These are phyloP conservation scores for Arabidopsis lyrata DNA, from an alignment of 441 rosid genomes.

Conservation along the genomic window DNA sequence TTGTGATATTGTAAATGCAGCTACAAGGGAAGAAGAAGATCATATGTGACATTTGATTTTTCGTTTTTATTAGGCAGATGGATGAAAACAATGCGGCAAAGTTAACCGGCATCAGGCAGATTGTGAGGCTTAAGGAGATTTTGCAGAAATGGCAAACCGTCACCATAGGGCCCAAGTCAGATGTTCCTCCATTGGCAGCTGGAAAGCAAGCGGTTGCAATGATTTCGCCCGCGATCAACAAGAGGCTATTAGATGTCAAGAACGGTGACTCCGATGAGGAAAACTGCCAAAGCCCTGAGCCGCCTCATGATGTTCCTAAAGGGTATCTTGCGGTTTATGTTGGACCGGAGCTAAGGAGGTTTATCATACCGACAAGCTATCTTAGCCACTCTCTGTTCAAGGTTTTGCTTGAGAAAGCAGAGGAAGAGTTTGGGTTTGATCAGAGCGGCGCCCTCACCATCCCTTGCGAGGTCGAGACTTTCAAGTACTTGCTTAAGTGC, in stretches of 20 bases:
- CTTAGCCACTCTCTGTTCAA: conserved; percentile 84
- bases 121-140: conserved; percentile 80
- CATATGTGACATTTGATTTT: conserved; percentile 52
- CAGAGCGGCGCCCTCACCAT: conserved; percentile 80
- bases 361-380: conserved; percentile 81
- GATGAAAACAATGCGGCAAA: conserved; percentile 61
- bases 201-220: conserved; percentile 31
- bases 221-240: conserved; percentile 55
- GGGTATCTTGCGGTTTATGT: conserved; percentile 92
- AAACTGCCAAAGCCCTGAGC: conserved; percentile 66
- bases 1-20: conserved; percentile 28
- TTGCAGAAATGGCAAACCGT: conserved; percentile 88
- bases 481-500: conserved; percentile 82
- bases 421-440: conserved; percentile 92
- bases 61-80: conserved; percentile 50
- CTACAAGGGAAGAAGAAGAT: conserved; percentile 49
- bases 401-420: conserved; percentile 80
- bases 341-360: conserved; percentile 89
- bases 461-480: conserved; percentile 96
- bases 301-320: conserved; percentile 83
- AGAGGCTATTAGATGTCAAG: conserved; percentile 51
- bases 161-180: conserved; percentile 56
- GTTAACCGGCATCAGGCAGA: conserved; percentile 80
- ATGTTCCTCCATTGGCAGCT: conserved; percentile 39
- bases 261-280: conserved; percentile 87